Evolutionary conservation across 257 asterid genomes (phyloP).

Genomic region (Craterostigma plantagineum): DNA sequence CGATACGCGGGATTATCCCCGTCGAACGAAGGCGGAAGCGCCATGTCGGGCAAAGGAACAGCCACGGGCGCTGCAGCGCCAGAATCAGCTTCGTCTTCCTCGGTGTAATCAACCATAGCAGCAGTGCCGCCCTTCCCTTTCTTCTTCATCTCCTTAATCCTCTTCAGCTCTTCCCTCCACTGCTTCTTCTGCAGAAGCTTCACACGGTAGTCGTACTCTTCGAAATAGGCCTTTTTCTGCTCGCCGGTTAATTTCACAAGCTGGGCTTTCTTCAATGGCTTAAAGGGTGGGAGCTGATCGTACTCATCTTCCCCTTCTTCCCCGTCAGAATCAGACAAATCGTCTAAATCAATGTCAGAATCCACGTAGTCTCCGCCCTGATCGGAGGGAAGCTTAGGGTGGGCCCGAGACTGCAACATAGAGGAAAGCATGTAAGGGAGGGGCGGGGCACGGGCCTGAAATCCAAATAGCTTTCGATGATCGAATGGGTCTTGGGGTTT

Average conservation of each 20-base stretch:
- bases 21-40: conserved; percentile 76
- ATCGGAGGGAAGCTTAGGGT: conserved; percentile 73
- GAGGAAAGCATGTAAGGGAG: conserved; percentile 86
- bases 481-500: conserved; percentile 56
- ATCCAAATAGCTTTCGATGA: conserved; percentile 48
- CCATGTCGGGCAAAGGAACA: conserved; percentile 94
- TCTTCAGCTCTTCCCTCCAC: conserved; percentile 68
- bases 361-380: conserved; percentile 51
- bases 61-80: conserved; percentile 86
- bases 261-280: conserved; percentile 69
- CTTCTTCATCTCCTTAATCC: conserved; percentile 55
- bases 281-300: conserved; percentile 93
- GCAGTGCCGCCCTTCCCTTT: conserved; percentile 33
- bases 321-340: conserved; percentile 54
- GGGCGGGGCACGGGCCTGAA: conserved; percentile 71
- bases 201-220: conserved; percentile 86
- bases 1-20: conserved; percentile 66
- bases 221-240: conserved; percentile 78
- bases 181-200: conserved; percentile 92
- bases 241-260: conserved; percentile 50
- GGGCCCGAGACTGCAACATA: conserved; percentile 82
- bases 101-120: conserved; percentile 19
- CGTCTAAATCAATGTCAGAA: conserved; percentile 84
- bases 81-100: conserved; percentile 67
- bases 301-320: conserved; percentile 90